Evolutionary conservation across 208 protist species (phyloP), one percentile per base, ranked within the genome.

Genomic region (Trypanosoma conorhini): DNA sequence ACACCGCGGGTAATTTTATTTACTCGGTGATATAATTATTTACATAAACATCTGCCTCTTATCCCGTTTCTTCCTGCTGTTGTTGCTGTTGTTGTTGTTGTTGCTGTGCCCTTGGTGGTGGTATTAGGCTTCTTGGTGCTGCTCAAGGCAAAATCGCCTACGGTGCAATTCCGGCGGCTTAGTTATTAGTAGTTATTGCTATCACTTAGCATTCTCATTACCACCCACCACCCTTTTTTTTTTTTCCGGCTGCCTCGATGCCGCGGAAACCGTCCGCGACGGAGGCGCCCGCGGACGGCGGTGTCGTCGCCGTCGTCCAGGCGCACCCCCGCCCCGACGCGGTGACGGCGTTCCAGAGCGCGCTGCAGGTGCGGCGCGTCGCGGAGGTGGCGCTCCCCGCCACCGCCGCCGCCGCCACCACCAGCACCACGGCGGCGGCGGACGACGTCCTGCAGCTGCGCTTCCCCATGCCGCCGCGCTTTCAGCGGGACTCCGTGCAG

Each of bases 401-500:
- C 44, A 66, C 50, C 13, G 38, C 19, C 21, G 48, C 48, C 21
- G 48, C 13, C 3, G 30, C 26, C 22, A 17, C 3, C 10, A 17
- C 10, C 4, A 30, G 30, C 19, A n/a, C 22, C 33, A 55, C 40
- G 31, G 31, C 38, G 19, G 31, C 7, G 7, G 46, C 40, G 21
- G 46, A 73, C 7, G 22, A 30, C 22, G 76, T 77, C 50, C 30
- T 77, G 28, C 76, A 77, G 15, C 21, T 81, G 13, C 48, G 31
- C 28, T 62, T 76, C 19, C 35, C 62, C 9, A 69, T 81, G 64
- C 76, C 76, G 24, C 8, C 24, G 26, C 15, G 17, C 7, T 71
- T 77, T 68, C 71, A 81, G 19, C 38, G 52, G 5, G 76, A 81
- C 48, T 77, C 70, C 50, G 63, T 81, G 33, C 76, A 81, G 46